These are phyloP conservation scores for Mycogone perniciosa DNA, from an alignment of 2,329 filamentous ascomycete species.

Conservation along the genomic window DNA sequence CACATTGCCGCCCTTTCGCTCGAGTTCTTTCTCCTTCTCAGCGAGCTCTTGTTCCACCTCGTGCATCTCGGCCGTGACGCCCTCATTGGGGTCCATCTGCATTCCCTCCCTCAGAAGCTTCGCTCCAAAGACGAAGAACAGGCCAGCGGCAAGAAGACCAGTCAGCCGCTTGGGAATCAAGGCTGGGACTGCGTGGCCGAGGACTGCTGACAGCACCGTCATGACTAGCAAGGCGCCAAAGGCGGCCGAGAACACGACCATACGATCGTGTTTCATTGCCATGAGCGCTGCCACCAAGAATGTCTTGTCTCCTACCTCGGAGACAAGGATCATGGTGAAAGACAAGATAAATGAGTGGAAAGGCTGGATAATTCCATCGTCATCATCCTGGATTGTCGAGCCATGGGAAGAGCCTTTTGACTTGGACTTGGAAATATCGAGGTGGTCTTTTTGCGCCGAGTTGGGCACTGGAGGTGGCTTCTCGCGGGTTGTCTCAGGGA, in stretches of 20 bases:
- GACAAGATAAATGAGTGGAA: slow-evolving; percentile 87
- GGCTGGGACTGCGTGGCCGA: slow-evolving; percentile 87
- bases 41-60: slow-evolving; percentile 92
- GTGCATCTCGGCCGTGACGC: slow-evolving; percentile 94
- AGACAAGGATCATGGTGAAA: slow-evolving; percentile 94
- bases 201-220: slow-evolving; percentile 87
- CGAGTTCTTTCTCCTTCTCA: slow-evolving; percentile 80
- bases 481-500: slow-evolving; percentile 73
- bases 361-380: slow-evolving; percentile 65
- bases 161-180: slow-evolving; percentile 88
- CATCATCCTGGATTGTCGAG: slow-evolving; percentile 30
- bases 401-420: background rate
- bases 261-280: slow-evolving; percentile 95
- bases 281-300: slow-evolving; percentile 95
- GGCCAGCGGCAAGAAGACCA: slow-evolving; percentile 72
- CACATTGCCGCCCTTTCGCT: slow-evolving; percentile 55
- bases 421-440: slow-evolving; percentile 38
- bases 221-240: slow-evolving; percentile 86
- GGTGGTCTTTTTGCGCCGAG: slow-evolving; percentile 58
- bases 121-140: slow-evolving; percentile 86
- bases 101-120: slow-evolving; percentile 82
- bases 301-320: slow-evolving; percentile 96
- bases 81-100: slow-evolving; percentile 81
- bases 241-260: slow-evolving; percentile 93
- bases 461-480: slow-evolving; percentile 63